phyloP scores from a whole-genome alignment of 345 rosid genomes.

The Nephelium lappaceum region DNA sequence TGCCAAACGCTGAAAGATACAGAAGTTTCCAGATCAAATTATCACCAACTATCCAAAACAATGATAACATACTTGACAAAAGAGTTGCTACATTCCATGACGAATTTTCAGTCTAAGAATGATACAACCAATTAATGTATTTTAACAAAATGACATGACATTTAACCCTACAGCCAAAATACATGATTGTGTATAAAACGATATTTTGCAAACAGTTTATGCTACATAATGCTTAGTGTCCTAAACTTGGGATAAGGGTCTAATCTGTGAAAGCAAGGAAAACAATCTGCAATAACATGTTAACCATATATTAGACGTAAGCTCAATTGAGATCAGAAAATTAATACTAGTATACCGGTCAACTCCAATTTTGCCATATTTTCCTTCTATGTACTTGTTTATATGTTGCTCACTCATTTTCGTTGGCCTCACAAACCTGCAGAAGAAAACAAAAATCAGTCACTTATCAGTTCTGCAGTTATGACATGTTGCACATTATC shows the following conservation, averaged over 20 bases:
- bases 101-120: constrained; percentile 6
- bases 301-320: neutral
- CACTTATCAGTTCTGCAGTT: neutral
- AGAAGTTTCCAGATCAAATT: neutral
- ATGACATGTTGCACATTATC: neutral
- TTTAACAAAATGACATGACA: neutral
- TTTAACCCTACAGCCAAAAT: neutral
- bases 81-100: neutral
- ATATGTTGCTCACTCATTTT: constrained; percentile 74
- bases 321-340: neutral
- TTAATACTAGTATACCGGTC: constrained; percentile 61
- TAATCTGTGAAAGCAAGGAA: neutral
- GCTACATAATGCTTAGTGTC: neutral
- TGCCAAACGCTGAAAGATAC: constrained; percentile 82
- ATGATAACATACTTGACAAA: neutral
- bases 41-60: constrained; percentile 9
- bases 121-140: neutral
- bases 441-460: neutral
- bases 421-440: constrained; percentile 87
- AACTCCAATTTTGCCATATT: constrained; percentile 89
- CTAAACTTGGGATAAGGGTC: neutral
- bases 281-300: neutral
- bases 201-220: neutral
- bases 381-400: constrained; percentile 73
- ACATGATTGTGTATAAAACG: neutral